Conservation (phyloP, 2,329 filamentous ascomycete genomes). For the Leptodontidium sp. region DNA sequence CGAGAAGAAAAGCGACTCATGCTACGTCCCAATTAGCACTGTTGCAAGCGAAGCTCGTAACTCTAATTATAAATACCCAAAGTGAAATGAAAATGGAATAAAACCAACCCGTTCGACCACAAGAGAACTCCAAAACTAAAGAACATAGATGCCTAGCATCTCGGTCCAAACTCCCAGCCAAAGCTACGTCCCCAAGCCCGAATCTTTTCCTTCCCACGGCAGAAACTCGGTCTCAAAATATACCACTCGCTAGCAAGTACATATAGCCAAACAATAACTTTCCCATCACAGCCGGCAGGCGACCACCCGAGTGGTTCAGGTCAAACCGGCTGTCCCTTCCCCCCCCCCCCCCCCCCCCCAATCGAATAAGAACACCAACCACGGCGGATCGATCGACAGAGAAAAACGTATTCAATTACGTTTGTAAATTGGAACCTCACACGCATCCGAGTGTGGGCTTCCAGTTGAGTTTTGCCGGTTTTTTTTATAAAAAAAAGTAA, state of each 20-base stretch:
- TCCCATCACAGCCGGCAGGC: not conserved
- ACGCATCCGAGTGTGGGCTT: conserved; percentile 15
- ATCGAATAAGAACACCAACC: not conserved
- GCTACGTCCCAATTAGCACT: too few species aligned
- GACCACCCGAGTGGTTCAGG: not conserved
- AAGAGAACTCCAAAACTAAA: too few species aligned
- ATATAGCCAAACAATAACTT: not conserved
- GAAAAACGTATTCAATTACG: conserved; percentile 5
- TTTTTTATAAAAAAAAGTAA: not conserved
- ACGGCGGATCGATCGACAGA: not conserved
- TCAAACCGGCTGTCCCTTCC: not conserved
- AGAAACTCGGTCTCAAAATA: not conserved
- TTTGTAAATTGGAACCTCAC: conserved; percentile 12
- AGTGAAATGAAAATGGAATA: too few species aligned
- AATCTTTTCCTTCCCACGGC: not conserved
- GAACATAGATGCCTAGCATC: too few species aligned
- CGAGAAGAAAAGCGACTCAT: too few species aligned
- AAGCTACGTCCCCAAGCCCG: not conserved
- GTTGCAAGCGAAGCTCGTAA: too few species aligned
- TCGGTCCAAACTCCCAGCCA: not conserved
- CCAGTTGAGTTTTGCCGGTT: not conserved
- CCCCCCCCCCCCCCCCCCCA: too few species aligned
- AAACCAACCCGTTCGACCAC: too few species aligned
- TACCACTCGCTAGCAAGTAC: not conserved
- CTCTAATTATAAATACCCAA: too few species aligned